Conservation (phyloP, 2,329 filamentous ascomycete genomes). For the Clarireedia hainanense region DNA sequence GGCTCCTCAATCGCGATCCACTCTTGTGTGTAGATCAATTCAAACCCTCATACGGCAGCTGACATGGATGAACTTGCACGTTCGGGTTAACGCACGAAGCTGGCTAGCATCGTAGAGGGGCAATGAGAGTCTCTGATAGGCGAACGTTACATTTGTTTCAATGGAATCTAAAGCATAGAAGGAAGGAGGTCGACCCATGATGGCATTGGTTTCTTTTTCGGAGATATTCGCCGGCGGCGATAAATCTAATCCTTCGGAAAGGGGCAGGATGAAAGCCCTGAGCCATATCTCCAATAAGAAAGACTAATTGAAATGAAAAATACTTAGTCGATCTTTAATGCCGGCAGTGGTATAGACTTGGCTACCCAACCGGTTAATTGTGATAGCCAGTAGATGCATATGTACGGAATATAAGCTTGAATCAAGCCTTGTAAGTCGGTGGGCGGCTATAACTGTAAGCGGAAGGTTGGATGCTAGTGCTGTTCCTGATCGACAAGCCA, state of each 20-base stretch:
- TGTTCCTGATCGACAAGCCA: neutral
- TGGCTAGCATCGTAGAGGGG: neutral
- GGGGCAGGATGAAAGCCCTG: neutral
- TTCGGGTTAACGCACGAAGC: too few species aligned
- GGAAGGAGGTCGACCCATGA: neutral
- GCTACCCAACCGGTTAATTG: too few species aligned
- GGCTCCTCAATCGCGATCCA: neutral
- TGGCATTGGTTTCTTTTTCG: neutral
- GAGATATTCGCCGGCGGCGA: neutral
- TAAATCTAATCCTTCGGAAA: neutral
- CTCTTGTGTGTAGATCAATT: too few species aligned
- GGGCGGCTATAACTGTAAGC: neutral
- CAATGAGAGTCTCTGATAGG: neutral
- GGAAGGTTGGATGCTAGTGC: slow-evolving; percentile 3
- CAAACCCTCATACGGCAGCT: too few species aligned
- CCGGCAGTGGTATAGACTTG: neutral
- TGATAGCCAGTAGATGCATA: neutral
- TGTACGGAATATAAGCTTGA: slow-evolving; percentile 9
- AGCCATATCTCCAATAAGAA: too few species aligned
- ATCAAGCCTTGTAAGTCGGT: slow-evolving; percentile 2
- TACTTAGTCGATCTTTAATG: neutral
- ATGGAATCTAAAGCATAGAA: slow-evolving; percentile 1
- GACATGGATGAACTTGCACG: too few species aligned
- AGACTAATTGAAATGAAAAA: neutral
- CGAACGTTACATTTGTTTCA: neutral